Conservation (phyloP, 2,329 filamentous ascomycete genomes). For the Verticillium isaacii region DNA sequence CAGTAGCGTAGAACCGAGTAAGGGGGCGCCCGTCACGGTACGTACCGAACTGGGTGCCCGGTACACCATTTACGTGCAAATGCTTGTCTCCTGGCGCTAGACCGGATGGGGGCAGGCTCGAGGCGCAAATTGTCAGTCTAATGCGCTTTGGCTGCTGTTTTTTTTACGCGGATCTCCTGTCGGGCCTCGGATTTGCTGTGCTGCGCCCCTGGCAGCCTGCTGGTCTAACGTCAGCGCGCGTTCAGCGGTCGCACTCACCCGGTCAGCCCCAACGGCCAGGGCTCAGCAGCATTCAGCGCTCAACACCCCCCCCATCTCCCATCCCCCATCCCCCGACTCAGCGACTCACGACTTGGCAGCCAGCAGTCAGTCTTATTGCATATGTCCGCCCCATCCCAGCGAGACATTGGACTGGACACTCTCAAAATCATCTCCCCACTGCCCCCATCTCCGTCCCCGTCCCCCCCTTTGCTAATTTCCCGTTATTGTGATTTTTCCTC, state of each 20-base stretch:
- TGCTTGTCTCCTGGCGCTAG: not conserved
- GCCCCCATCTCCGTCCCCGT: not conserved
- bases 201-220: not conserved
- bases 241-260: too few species aligned
- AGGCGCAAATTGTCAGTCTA: not conserved
- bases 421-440: not conserved
- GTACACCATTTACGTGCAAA: not conserved
- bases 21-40: not conserved
- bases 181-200: not conserved
- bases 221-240: not conserved
- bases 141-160: not conserved
- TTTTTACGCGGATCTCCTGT: not conserved
- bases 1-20: not conserved
- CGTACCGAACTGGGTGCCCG: not conserved
- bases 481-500: not conserved
- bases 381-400: not conserved
- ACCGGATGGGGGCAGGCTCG: not conserved
- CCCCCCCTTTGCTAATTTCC: not conserved
- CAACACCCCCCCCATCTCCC: not conserved
- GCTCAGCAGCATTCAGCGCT: not conserved
- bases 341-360: not conserved
- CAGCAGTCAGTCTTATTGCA: not conserved
- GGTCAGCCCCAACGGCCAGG: not conserved
- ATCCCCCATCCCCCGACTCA: not conserved
- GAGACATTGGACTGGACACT: not conserved